Evolutionary conservation across 345 rosid species (phyloP).

Genomic region (Ceriops zippeliana): DNA sequence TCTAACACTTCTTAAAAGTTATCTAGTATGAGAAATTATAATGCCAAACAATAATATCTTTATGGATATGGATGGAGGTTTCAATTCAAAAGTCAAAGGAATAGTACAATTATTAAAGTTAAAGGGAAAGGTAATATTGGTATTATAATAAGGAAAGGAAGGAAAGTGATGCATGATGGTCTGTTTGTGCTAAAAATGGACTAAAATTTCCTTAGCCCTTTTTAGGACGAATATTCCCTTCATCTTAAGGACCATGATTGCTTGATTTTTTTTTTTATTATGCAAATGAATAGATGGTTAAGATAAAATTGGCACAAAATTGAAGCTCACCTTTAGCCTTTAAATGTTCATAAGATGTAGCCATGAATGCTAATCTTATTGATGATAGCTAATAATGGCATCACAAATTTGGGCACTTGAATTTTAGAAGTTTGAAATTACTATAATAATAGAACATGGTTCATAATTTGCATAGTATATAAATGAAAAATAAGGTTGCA

Average conservation of each 20-base stretch:
- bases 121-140: neutral
- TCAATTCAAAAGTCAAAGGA: neutral
- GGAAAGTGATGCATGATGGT: no score
- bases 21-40: no score
- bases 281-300: neutral
- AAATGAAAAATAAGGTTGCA: neutral
- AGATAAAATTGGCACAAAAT: neutral
- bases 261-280: neutral
- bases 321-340: neutral
- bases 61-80: neutral
- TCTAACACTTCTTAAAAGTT: no score
- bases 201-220: no score
- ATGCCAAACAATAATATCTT: neutral
- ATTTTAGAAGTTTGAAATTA: neutral
- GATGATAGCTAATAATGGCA: neutral
- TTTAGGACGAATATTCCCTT: no score
- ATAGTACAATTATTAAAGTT: neutral
- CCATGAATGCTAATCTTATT: neutral
- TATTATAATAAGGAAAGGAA: neutral
- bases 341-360: neutral
- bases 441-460: no score
- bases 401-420: neutral
- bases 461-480: no score
- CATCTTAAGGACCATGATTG: neutral
- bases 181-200: no score